phyloP scores from a whole-genome alignment of 306 rosid genomes.

The Cucurbita ficifolia region DNA sequence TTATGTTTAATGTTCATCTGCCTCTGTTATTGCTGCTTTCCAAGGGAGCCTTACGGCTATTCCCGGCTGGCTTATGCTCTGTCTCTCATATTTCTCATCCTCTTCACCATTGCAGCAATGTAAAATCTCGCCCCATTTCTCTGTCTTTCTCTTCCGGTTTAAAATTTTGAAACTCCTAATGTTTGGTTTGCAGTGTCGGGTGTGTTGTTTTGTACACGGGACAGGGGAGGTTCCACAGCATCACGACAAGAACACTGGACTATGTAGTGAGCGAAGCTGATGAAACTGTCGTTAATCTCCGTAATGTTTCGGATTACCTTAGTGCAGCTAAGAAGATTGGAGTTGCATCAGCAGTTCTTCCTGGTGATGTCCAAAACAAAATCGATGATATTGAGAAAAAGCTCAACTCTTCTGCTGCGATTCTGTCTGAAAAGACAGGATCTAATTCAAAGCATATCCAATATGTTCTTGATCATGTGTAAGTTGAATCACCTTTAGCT shows the following conservation, averaged over 20 bases:
- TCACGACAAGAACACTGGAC: slow-evolving; percentile 36
- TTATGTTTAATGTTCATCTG: slow-evolving; percentile 18
- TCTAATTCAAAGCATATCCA: slow-evolving; percentile 37
- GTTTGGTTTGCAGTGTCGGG: slow-evolving; percentile 23
- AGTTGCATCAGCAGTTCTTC: slow-evolving; percentile 40
- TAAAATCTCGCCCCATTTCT: slow-evolving; percentile 4
- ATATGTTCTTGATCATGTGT: slow-evolving; percentile 42
- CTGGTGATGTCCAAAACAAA: slow-evolving; percentile 29
- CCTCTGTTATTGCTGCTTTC: slow-evolving; percentile 20
- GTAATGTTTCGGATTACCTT: slow-evolving; percentile 44
- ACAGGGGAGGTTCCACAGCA: slow-evolving; percentile 52
- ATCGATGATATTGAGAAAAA: slow-evolving; percentile 36
- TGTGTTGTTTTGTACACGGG: slow-evolving; percentile 43
- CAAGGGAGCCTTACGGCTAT: slow-evolving; percentile 3
- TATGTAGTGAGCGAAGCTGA: slow-evolving; percentile 52
- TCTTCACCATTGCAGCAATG: slow-evolving; percentile 31
- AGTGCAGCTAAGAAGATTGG: slow-evolving; percentile 51
- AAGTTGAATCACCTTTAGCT: background rate
- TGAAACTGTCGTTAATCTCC: slow-evolving; percentile 28
- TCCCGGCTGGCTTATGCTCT: slow-evolving; percentile 15
- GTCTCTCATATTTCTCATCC: slow-evolving; percentile 19
- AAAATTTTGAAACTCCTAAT: background rate
- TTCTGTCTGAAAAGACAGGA: slow-evolving; percentile 33
- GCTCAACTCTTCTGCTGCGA: slow-evolving; percentile 35
- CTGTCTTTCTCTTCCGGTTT: background rate